Base-by-base conservation (phyloP, 768 basidiomycete species). In the Artomyces pyxidatus region DNA sequence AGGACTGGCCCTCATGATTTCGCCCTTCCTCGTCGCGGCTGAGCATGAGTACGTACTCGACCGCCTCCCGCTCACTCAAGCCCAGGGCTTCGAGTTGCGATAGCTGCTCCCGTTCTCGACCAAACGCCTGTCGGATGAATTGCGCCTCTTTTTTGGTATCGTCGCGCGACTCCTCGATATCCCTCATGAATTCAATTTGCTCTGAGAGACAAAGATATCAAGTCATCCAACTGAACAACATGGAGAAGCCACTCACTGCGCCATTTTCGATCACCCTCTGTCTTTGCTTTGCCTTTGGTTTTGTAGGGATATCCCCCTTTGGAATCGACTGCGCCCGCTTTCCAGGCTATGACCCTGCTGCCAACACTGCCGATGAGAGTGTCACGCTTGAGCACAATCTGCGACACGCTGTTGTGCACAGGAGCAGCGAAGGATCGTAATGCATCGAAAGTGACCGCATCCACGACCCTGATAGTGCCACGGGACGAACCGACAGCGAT, bases 41-140 rank as follows among this genome's bases (percentile, higher is more conserved):
- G 54, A 91, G 73, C 87, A 91, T 91, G 40, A 92, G 62, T 0
- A 81, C 73, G 56, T 92, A 92, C 58, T 88, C 84, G 23, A 91
- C 67, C 0, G 83, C 86, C 58, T 88, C 88, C 1, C 65, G 64
- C 57, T 92, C 88, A 49, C 73, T 80, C 35, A 91, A 65, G 2
- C 89, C 88, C 3, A 92, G 72, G n/a, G 65, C 64, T 28, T 78
- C 70, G 21, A 90, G 62, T 10, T 74, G 71, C 2, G 70, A 69
- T 11, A 67, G 66, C 53, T 91, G 85, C 54, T 80, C 83, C 22
- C 69, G 68, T 51, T 78, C 77, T 28, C 76, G 71, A 0, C 72
- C 72, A 54, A 74, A 68, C 3, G 60, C 62, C 14, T 64, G 66
- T 38, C 68, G 67, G 1, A 55, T 46, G 41, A 66, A 48, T 6